Evolutionary conservation across 2,329 filamentous ascomycete species (phyloP).

Genomic region (Penicillium aurantiogriseum): DNA sequence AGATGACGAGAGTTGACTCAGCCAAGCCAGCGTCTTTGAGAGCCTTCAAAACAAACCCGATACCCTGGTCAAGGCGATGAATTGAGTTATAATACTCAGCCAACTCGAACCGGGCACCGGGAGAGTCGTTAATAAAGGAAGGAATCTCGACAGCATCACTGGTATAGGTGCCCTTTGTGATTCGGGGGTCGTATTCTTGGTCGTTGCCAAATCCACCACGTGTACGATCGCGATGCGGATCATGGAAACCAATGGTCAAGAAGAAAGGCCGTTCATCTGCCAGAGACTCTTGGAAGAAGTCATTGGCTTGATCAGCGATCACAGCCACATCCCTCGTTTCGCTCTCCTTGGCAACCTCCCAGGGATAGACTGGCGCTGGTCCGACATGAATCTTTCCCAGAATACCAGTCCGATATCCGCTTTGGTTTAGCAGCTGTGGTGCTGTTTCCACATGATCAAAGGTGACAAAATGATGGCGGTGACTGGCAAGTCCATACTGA

Average conservation of each 20-base stretch:
- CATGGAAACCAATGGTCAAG: constrained; percentile 49
- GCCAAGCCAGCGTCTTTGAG: constrained; percentile 33
- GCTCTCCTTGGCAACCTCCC: constrained; percentile 44
- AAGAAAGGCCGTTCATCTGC: constrained; percentile 40
- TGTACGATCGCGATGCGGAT: constrained; percentile 48
- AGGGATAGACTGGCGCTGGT: constrained; percentile 42
- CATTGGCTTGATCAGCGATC: constrained; percentile 40
- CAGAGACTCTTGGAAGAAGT: constrained; percentile 41
- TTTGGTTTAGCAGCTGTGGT: constrained; percentile 40
- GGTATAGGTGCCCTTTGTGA: constrained; percentile 26
- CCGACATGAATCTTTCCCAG: constrained; percentile 53
- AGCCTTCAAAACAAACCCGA: constrained; percentile 42
- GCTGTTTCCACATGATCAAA: constrained; percentile 46
- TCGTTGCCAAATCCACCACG: constrained; percentile 48
- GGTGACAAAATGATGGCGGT: constrained; percentile 46
- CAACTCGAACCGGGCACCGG: constrained; percentile 45
- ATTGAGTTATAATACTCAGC: constrained; percentile 47
- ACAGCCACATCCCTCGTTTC: constrained; percentile 46
- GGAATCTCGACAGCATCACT: constrained; percentile 43
- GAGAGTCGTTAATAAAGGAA: constrained; percentile 43
- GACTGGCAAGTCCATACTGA: constrained; percentile 46
- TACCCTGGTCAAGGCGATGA: constrained; percentile 44
- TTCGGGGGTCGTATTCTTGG: constrained; percentile 29
- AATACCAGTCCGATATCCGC: constrained; percentile 49
- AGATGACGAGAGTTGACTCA: constrained; percentile 44